Evolutionary conservation across 805 yeast genomes (phyloP).

Genomic region (Starmerella apis): DNA sequence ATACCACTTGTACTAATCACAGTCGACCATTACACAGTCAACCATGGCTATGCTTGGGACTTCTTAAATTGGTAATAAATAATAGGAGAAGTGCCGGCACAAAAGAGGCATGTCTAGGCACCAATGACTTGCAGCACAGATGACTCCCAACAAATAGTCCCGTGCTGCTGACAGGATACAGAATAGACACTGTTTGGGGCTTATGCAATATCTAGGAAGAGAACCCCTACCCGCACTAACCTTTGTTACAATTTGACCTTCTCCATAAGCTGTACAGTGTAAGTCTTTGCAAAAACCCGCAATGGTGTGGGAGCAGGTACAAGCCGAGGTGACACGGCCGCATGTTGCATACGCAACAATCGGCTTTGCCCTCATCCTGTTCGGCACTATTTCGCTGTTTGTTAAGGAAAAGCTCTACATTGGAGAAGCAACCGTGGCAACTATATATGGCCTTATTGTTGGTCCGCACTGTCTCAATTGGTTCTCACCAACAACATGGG

Average conservation of each 20-base stretch:
- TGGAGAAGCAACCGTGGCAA: slow-evolving; percentile 87
- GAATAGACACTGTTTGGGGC: background rate
- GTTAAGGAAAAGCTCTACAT: slow-evolving; percentile 75
- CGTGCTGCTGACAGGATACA: background rate
- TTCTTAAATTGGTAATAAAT: background rate
- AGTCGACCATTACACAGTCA: too few species aligned
- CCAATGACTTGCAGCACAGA: background rate
- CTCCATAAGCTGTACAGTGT: background rate
- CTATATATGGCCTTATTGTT: slow-evolving; percentile 71
- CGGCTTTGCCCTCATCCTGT: slow-evolving; percentile 70
- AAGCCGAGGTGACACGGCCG: slow-evolving; percentile 43
- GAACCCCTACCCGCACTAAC: background rate
- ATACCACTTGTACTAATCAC: too few species aligned
- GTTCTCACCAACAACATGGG: slow-evolving; percentile 80
- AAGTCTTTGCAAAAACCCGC: background rate
- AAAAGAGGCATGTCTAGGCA: too few species aligned
- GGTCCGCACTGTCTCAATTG: slow-evolving; percentile 81
- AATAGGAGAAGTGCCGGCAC: too few species aligned
- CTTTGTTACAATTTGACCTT: background rate
- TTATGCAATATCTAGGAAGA: background rate
- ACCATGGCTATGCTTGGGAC: too few species aligned
- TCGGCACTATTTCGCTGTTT: slow-evolving; percentile 69
- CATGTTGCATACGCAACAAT: slow-evolving; percentile 82
- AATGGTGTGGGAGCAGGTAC: slow-evolving; percentile 27
- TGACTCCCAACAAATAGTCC: background rate